Percentiles rank a stretch among this genome's conserved stretches.
phyloP scores from a whole-genome alignment of 768 basidiomycete genomes.

The Trametes coccinea region DNA sequence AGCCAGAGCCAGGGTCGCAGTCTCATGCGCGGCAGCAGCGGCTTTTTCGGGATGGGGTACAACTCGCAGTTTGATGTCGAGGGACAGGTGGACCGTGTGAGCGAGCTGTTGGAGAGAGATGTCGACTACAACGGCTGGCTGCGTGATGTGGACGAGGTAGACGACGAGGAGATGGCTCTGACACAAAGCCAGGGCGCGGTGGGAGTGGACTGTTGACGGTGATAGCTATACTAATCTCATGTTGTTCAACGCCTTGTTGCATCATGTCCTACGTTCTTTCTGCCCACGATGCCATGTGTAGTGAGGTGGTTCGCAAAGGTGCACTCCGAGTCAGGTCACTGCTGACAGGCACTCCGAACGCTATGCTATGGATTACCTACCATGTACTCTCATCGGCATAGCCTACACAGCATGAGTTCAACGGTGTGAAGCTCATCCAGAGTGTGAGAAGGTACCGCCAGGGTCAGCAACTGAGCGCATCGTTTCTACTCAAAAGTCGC shows the following conservation, averaged over 20 bases:
- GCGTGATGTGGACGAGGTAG: slow-evolving; percentile 40
- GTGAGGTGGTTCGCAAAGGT: no score
- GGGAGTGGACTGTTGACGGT: neutral
- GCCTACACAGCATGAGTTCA: slow-evolving; percentile 3
- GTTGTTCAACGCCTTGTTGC: neutral
- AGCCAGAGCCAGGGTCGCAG: slow-evolving; percentile 4
- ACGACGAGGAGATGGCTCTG: slow-evolving; percentile 24
- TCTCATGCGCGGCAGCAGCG: slow-evolving; percentile 28
- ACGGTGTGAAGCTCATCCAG: neutral
- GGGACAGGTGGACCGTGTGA: slow-evolving; percentile 52
- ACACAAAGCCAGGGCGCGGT: slow-evolving; percentile 18
- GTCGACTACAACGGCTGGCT: slow-evolving; percentile 59
- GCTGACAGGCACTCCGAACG: no score
- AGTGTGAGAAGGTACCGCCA: neutral
- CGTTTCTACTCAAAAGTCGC: neutral
- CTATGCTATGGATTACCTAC: neutral
- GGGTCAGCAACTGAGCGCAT: neutral
- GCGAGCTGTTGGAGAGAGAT: slow-evolving; percentile 56
- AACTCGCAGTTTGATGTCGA: slow-evolving; percentile 63
- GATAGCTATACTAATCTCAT: neutral
- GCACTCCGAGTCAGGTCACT: no score
- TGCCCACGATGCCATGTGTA: no score
- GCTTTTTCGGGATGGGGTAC: slow-evolving; percentile 43
- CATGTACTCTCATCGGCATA: neutral
- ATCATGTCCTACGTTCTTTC: no score